Conservation (phyloP, 306 rosid genomes). For the Malus domestica region ASM211411v1 NC_041804.1:5020501-5021000, state of each 20-base stretch:
- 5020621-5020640: slow-evolving; percentile 42
- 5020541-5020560: slow-evolving; percentile 72
- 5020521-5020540: slow-evolving; percentile 54
- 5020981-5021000: slow-evolving; percentile 28
- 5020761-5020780: background rate
- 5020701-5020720: background rate
- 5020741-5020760: background rate
- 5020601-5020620: slow-evolving; percentile 54
- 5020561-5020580: slow-evolving; percentile 52
- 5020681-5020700: slow-evolving; percentile 24
- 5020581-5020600: slow-evolving; percentile 61
- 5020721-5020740: background rate
- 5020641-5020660: slow-evolving; percentile 62
- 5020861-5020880: background rate
- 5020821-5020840: background rate
- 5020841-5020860: background rate
- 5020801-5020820: background rate
- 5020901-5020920: slow-evolving; percentile 42
- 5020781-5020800: background rate
- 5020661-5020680: slow-evolving; percentile 40
- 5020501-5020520: slow-evolving; percentile 66
- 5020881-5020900: slow-evolving; percentile 29
- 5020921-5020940: slow-evolving; percentile 54
- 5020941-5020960: slow-evolving; percentile 31
- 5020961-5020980: slow-evolving; percentile 45